These are phyloP conservation scores for Albugo laibachii DNA, from an alignment of 352 stramenopile species.

Conservation along the genomic window DNA sequence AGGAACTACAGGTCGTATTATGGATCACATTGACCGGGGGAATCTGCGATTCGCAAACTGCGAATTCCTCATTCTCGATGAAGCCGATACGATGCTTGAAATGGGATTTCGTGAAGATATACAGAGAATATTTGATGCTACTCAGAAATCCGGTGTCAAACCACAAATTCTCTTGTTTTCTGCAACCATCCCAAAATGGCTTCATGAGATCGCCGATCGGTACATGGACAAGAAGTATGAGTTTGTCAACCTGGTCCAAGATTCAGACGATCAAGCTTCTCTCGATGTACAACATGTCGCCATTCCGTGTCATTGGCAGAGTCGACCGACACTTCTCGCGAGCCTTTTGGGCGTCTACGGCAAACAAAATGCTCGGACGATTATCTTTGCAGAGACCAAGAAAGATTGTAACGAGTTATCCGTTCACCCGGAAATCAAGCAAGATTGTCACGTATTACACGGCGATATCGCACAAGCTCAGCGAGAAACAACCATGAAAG, in stretches of 20 bases:
- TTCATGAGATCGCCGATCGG: constrained; percentile 78
- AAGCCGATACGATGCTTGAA: constrained; percentile 91
- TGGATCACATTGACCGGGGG: constrained; percentile 85
- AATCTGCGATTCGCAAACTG: constrained; percentile 77
- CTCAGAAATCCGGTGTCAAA: constrained; percentile 27
- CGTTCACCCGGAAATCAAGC: constrained; percentile 76
- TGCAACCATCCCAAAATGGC: constrained; percentile 86
- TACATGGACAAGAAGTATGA: constrained; percentile 81
- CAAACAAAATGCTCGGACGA: constrained; percentile 79
- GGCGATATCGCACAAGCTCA: constrained; percentile 94
- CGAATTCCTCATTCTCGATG: constrained; percentile 86
- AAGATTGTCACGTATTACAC: constrained; percentile 83
- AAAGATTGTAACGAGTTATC: constrained; percentile 88
- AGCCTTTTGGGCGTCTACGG: constrained; percentile 65
- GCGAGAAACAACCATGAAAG: constrained; percentile 93
- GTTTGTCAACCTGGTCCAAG: constrained; percentile 84
- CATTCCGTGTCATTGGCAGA: constrained; percentile 84
- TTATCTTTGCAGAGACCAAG: constrained; percentile 91
- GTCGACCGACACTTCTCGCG: constrained; percentile 44
- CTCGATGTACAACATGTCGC: constrained; percentile 86
- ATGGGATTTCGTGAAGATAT: constrained; percentile 93
- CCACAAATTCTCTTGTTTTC: constrained; percentile 85
- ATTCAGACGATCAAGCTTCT: constrained; percentile 75
- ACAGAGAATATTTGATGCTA: constrained; percentile 81
- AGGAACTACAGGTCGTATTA: constrained; percentile 82